These are phyloP conservation scores for Paxillus involutus DNA, from an alignment of 768 basidiomycete genomes.

Conservation along the genomic window DNA sequence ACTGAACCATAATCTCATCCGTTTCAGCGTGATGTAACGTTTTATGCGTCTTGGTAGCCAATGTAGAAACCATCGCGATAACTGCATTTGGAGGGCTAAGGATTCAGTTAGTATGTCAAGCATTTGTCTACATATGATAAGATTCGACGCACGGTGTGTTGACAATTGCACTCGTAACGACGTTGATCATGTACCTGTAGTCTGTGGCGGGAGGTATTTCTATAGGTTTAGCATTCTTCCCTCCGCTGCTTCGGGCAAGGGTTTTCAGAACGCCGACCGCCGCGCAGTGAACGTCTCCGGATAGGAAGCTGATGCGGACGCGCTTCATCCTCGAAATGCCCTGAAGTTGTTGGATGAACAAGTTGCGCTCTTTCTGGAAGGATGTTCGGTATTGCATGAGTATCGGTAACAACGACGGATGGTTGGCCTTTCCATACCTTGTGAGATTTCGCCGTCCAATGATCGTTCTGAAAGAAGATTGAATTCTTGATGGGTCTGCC, in stretches of 20 bases:
- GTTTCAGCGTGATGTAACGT: constrained; percentile 82
- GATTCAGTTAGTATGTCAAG: background rate
- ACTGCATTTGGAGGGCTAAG: constrained; percentile 65
- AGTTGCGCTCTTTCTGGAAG: constrained; percentile 83
- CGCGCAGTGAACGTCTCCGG: constrained; percentile 93
- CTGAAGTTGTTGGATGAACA: constrained; percentile 80
- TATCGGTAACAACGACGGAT: background rate
- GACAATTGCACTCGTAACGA: constrained; percentile 91
- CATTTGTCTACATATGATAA: background rate
- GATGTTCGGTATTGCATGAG: background rate
- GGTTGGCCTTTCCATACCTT: constrained; percentile 46
- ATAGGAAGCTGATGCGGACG: constrained; percentile 80
- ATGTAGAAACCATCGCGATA: constrained; percentile 74
- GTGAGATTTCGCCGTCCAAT: constrained; percentile 84
- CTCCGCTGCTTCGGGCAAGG: constrained; percentile 35
- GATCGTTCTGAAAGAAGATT: constrained; percentile 75
- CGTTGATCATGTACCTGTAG: constrained; percentile 87
- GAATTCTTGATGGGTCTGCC: constrained; percentile 39
- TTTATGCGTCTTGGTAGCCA: constrained; percentile 80
- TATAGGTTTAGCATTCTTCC: constrained; percentile 39
- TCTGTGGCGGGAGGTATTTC: constrained; percentile 56
- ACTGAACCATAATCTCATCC: constrained; percentile 79
- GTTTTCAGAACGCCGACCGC: constrained; percentile 81
- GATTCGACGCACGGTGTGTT: constrained; percentile 77
- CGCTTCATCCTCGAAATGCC: constrained; percentile 59